Percentiles rank a stretch among this genome's conserved stretches.
Evolutionary conservation across 225 moss, liverwort and hornwort species (phyloP).

Genomic region (Physcomitrellopsis africana): DNA sequence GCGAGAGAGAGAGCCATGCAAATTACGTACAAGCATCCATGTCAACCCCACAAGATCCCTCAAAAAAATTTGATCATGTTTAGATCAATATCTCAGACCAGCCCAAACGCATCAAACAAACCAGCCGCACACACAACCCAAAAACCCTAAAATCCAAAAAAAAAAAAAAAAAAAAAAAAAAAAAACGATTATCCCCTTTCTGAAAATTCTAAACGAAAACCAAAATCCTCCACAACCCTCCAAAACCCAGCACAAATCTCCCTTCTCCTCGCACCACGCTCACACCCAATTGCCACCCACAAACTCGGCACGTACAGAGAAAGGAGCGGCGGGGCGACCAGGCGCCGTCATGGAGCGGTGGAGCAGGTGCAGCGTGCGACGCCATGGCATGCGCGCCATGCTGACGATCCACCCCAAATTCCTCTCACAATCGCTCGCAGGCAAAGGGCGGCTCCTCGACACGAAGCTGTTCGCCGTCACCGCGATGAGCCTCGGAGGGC

Average conservation of each 20-base stretch:
- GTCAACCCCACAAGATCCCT: neutral
- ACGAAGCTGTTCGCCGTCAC: too few relatives aligned
- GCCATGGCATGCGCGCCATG: slow-evolving; percentile 61
- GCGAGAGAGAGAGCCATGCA: neutral
- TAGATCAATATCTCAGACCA: slow-evolving; percentile 7
- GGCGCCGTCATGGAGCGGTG: slow-evolving; percentile 36
- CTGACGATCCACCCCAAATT: too few relatives aligned
- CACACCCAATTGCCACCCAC: neutral
- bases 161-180: neutral
- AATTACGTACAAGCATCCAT: neutral
- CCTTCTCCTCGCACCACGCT: neutral
- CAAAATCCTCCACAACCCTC: neutral
- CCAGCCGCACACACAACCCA: slow-evolving; percentile 5
- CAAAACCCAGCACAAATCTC: neutral
- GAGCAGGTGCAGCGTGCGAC: slow-evolving; percentile 45
- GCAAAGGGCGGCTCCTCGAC: too few relatives aligned
- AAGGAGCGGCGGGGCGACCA: slow-evolving; percentile 15
- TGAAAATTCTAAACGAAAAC: neutral
- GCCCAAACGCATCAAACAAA: neutral
- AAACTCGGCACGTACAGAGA: slow-evolving; percentile 15
- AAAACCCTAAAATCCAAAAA: slow-evolving; percentile 24
- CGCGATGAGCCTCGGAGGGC: too few relatives aligned
- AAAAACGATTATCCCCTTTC: neutral
- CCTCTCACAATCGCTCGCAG: too few relatives aligned
- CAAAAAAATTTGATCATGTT: neutral